These are phyloP conservation scores for Ascoidea tarda DNA, from an alignment of 805 yeast species.

Conservation along the genomic window DNA sequence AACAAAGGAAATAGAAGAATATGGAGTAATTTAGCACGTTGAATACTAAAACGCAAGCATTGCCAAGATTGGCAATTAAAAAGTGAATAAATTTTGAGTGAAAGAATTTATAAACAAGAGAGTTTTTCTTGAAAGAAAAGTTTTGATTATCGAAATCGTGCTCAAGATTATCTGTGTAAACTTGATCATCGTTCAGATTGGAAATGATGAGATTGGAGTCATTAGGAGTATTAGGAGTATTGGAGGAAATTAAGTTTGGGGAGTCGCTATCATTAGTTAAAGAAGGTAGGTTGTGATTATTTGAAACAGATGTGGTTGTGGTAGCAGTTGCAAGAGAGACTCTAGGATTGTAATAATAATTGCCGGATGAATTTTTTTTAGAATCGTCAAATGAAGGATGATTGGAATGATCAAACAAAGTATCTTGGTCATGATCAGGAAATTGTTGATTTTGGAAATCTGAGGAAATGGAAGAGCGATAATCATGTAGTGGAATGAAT, in stretches of 20 bases:
- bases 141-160: conserved; percentile 9
- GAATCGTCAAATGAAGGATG: background rate
- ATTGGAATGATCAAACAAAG: conserved; percentile 12
- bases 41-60: conserved; percentile 24
- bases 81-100: conserved; percentile 15
- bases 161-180: conserved; percentile 5
- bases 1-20: conserved; percentile 42
- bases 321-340: conserved; percentile 13
- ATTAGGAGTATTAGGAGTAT: background rate
- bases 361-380: background rate
- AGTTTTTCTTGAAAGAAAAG: conserved; percentile 18
- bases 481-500: conserved; percentile 18
- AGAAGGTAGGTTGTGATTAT: background rate
- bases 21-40: conserved; percentile 48
- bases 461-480: conserved; percentile 1
- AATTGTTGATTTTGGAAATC: conserved; percentile 19
- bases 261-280: too few relatives aligned
- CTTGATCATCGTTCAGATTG: background rate
- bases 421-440: too few relatives aligned
- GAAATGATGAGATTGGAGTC: background rate
- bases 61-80: conserved; percentile 9
- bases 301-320: conserved; percentile 2
- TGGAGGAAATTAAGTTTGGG: background rate
- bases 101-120: conserved; percentile 21
- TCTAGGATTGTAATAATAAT: conserved; percentile 1